phyloP scores from a whole-genome alignment of 768 basidiomycete species.

The Suillus subaureus region DNA sequence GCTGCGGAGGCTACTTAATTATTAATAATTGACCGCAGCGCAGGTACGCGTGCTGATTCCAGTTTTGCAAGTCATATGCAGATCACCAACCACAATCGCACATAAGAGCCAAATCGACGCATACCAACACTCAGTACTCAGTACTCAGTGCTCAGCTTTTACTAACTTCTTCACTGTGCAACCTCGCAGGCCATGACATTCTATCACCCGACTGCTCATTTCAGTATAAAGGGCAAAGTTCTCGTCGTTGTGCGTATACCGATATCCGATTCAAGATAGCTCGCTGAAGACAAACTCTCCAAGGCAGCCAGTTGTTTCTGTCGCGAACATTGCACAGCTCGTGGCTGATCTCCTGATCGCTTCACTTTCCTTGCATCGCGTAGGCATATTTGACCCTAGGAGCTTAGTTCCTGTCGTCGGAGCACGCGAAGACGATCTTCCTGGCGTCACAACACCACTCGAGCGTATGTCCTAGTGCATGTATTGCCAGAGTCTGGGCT shows the following conservation, averaged over 20 bases:
- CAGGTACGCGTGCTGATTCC: no score
- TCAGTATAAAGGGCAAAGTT: constrained; percentile 31
- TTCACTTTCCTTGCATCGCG: constrained; percentile 56
- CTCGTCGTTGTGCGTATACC: constrained; percentile 31
- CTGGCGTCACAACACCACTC: constrained; percentile 70
- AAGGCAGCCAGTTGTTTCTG: constrained; percentile 70
- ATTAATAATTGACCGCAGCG: no score
- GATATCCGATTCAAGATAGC: background rate
- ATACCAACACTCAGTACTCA: background rate
- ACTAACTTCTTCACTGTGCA: background rate
- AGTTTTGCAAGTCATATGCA: no score
- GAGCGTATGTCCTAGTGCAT: constrained; percentile 57
- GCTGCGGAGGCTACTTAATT: no score
- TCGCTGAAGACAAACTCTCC: constrained; percentile 9
- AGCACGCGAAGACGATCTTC: constrained; percentile 59
- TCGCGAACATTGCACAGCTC: constrained; percentile 81
- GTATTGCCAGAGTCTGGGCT: constrained; percentile 8
- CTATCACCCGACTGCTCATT: constrained; percentile 28
- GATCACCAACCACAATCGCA: background rate
- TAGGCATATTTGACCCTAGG: constrained; percentile 65
- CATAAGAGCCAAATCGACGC: background rate
- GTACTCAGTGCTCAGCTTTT: background rate
- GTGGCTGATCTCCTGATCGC: constrained; percentile 74
- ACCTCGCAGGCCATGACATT: constrained; percentile 27
- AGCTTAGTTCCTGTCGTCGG: constrained; percentile 75